These are phyloP conservation scores for Metroxylon sagu DNA, from an alignment of 176 grass and related monocot species.

Conservation along the genomic window DNA sequence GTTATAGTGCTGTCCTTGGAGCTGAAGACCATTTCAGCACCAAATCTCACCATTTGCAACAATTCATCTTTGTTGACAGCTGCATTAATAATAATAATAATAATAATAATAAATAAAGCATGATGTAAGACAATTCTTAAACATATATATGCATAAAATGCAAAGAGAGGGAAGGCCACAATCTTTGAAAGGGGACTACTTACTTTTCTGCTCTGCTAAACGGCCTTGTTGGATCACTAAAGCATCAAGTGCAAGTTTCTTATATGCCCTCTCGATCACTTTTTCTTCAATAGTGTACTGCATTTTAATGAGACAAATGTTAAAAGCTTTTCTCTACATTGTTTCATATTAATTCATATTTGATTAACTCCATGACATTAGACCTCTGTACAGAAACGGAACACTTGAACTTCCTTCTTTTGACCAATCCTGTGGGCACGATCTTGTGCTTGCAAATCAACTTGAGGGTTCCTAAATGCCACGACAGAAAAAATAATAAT, in stretches of 20 bases:
- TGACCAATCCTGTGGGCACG: slow-evolving; percentile 98
- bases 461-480: slow-evolving; percentile 86
- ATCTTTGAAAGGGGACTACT: too few species aligned
- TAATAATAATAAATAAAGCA: too few species aligned
- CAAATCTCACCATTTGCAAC: slow-evolving; percentile 97
- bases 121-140: too few species aligned
- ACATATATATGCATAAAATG: too few species aligned
- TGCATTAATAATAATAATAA: slow-evolving; percentile 19
- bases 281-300: slow-evolving; percentile 99
- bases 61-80: slow-evolving; percentile 99
- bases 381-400: slow-evolving; percentile 98
- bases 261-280: slow-evolving; percentile 97
- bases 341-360: background rate
- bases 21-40: slow-evolving; percentile 99
- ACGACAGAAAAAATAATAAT: background rate
- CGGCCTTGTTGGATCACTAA: slow-evolving; percentile 98
- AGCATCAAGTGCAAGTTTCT: slow-evolving; percentile 98
- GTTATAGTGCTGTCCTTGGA: slow-evolving; percentile 97
- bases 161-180: too few species aligned
- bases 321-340: background rate
- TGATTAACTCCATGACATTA: too few species aligned
- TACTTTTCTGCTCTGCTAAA: slow-evolving; percentile 92
- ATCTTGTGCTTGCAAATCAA: slow-evolving; percentile 95
- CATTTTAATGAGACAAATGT: slow-evolving; percentile 2
- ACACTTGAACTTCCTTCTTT: slow-evolving; percentile 98